A percentile compares a stretch with the other conserved stretches of the same genome.
Conservation (phyloP, 2,329 filamentous ascomycete genomes). For the Paraphoma chrysanthemicola region DNA sequence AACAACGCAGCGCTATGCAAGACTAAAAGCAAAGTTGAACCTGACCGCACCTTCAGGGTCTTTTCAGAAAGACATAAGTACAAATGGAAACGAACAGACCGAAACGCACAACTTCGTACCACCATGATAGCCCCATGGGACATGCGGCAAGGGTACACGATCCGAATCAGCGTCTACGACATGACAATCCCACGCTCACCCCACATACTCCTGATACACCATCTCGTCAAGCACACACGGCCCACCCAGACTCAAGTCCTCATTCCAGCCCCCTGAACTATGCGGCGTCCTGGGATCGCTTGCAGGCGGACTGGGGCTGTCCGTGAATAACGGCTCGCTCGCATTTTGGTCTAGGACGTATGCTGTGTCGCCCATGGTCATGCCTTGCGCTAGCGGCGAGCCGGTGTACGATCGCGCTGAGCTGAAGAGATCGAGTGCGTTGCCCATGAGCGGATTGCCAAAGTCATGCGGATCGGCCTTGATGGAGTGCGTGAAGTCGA, state of each 20-base stretch:
- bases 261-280: constrained; percentile 15
- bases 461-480: not conserved
- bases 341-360: constrained; percentile 29
- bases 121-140: not conserved
- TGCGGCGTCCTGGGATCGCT: constrained; percentile 32
- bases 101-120: not conserved
- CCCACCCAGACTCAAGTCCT: constrained; percentile 13
- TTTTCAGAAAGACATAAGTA: not conserved
- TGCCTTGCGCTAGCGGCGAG: constrained; percentile 12
- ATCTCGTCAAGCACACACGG: constrained; percentile 13
- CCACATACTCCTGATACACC: constrained; percentile 10
- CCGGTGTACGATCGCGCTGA: constrained; percentile 10
- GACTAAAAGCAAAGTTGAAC: not conserved
- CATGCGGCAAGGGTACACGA: not conserved
- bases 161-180: not conserved
- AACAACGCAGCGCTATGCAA: not conserved
- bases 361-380: constrained; percentile 13
- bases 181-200: not conserved
- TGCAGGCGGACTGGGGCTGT: constrained; percentile 22
- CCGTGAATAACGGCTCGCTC: constrained; percentile 29
- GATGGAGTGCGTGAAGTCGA: constrained; percentile 20
- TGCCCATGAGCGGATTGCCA: constrained; percentile 6
- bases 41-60: not conserved
- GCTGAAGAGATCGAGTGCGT: constrained; percentile 13
- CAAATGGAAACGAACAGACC: not conserved